A percentile compares a stretch with the other conserved stretches of the same genome.
phyloP scores from a whole-genome alignment of 1,139 yeast species.

The Zygotorulaspora mrakii region DNA sequence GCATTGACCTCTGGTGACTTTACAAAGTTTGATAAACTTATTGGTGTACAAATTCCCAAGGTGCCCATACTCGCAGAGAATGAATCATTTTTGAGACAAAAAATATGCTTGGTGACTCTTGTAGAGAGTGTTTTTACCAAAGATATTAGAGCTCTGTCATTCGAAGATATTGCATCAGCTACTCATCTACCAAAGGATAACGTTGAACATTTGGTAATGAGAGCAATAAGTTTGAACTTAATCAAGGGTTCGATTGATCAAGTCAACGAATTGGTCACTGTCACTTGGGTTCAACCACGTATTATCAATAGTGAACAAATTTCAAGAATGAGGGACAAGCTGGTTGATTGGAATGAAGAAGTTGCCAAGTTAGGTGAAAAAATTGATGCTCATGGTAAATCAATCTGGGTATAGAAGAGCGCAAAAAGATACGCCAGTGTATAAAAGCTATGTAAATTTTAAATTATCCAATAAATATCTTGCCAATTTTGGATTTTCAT shows the following conservation, averaged over 20 bases:
- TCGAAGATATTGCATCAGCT: constrained; percentile 72
- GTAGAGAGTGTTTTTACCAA: constrained; percentile 82
- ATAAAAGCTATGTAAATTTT: constrained; percentile 8
- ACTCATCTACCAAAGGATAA: constrained; percentile 58
- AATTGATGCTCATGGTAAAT: constrained; percentile 56
- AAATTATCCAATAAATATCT: constrained; percentile 24
- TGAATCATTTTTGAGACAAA: constrained; percentile 74
- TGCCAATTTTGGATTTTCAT: constrained; percentile 24
- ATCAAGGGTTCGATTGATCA: constrained; percentile 87
- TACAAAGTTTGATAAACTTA: constrained; percentile 41
- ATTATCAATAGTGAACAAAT: constrained; percentile 82
- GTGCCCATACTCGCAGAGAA: constrained; percentile 59
- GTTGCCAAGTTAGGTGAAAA: constrained; percentile 62
- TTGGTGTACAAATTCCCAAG: constrained; percentile 38
- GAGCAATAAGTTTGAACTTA: constrained; percentile 79
- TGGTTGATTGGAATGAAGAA: constrained; percentile 71
- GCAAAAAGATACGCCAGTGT: neutral
- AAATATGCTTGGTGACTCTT: constrained; percentile 86
- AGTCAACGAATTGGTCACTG: constrained; percentile 69
- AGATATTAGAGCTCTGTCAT: constrained; percentile 68
- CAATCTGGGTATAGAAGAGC: constrained; percentile 50
- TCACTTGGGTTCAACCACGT: constrained; percentile 95
- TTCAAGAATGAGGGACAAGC: constrained; percentile 65
- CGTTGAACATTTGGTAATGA: constrained; percentile 88
- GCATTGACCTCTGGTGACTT: constrained; percentile 79